Conservation (phyloP, 352 stramenopile genomes). For the Nothophytophthora sp. region DNA sequence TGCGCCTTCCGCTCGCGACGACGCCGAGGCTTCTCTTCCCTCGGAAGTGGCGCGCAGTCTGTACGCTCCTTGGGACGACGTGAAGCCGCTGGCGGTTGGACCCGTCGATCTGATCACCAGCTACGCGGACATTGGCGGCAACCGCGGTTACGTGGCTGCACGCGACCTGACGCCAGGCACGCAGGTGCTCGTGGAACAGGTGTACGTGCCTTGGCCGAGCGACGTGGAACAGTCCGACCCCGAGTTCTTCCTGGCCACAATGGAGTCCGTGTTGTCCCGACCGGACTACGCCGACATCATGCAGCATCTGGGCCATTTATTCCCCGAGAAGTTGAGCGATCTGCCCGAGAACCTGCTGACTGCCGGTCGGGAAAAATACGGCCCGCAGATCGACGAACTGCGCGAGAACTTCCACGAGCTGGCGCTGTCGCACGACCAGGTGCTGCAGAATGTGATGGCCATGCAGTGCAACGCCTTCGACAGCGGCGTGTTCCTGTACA, state of each 20-base stretch:
- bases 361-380: constrained; percentile 62
- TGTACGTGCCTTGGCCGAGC: constrained; percentile 89
- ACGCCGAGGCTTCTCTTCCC: constrained; percentile 4
- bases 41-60: constrained; percentile 30
- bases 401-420: constrained; percentile 47
- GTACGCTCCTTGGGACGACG: constrained; percentile 76
- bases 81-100: constrained; percentile 78
- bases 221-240: constrained; percentile 80
- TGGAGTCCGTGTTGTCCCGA: constrained; percentile 80
- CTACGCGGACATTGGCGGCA: constrained; percentile 66
- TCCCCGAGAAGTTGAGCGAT: constrained; percentile 83
- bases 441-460: constrained; percentile 88
- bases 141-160: constrained; percentile 88
- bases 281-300: constrained; percentile 73
- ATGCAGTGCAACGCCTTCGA: constrained; percentile 96
- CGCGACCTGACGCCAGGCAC: constrained; percentile 85
- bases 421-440: constrained; percentile 57
- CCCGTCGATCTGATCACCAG: constrained; percentile 72
- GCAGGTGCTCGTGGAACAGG: constrained; percentile 89
- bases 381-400: constrained; percentile 52
- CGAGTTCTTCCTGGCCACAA: constrained; percentile 88
- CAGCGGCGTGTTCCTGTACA: constrained; percentile 93
- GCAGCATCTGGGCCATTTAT: constrained; percentile 79
- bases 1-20: background rate
- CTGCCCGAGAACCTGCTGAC: constrained; percentile 54